Percentiles rank a stretch among this genome's conserved stretches.
Conservation (phyloP, 2,329 filamentous ascomycete genomes). For the Colletotrichum salicis region DNA sequence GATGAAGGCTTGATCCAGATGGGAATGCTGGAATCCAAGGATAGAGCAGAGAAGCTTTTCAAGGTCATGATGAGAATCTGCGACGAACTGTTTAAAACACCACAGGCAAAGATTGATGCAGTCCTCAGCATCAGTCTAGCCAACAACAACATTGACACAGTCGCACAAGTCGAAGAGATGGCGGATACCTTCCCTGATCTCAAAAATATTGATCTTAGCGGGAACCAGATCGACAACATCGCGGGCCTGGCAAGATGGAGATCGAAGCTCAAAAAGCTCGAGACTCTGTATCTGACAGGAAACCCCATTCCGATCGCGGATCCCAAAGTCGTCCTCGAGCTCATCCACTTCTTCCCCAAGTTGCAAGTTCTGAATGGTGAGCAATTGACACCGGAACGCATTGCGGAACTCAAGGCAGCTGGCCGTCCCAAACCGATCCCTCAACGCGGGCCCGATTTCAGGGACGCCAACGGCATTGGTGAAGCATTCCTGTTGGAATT, state of each 20-base stretch:
- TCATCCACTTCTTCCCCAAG: slow-evolving; percentile 85
- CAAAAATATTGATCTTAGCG: slow-evolving; percentile 87
- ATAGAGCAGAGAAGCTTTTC: slow-evolving; percentile 87
- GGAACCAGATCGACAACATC: slow-evolving; percentile 79
- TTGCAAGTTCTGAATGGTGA: slow-evolving; percentile 80
- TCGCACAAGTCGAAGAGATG: slow-evolving; percentile 78
- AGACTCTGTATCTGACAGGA: slow-evolving; percentile 81
- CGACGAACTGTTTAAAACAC: slow-evolving; percentile 78
- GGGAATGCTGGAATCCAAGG: slow-evolving; percentile 78
- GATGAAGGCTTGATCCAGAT: slow-evolving; percentile 78
- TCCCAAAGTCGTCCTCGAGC: slow-evolving; percentile 72
- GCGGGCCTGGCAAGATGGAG: slow-evolving; percentile 80
- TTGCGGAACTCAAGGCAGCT: slow-evolving; percentile 64
- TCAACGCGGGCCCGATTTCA: slow-evolving; percentile 74
- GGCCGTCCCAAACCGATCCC: slow-evolving; percentile 68
- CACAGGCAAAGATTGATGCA: slow-evolving; percentile 78
- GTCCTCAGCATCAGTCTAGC: slow-evolving; percentile 86
- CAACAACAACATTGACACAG: slow-evolving; percentile 80
- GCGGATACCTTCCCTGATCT: slow-evolving; percentile 85
- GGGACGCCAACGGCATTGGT: slow-evolving; percentile 78
- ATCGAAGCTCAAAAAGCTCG: slow-evolving; percentile 79
- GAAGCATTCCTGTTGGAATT: slow-evolving; percentile 81
- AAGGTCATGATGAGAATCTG: slow-evolving; percentile 90
- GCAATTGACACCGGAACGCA: slow-evolving; percentile 77
- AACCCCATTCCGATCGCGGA: slow-evolving; percentile 76